Evolutionary conservation across 163 green algal genomes (phyloP).

Genomic region (Scenedesmus sp.): DNA sequence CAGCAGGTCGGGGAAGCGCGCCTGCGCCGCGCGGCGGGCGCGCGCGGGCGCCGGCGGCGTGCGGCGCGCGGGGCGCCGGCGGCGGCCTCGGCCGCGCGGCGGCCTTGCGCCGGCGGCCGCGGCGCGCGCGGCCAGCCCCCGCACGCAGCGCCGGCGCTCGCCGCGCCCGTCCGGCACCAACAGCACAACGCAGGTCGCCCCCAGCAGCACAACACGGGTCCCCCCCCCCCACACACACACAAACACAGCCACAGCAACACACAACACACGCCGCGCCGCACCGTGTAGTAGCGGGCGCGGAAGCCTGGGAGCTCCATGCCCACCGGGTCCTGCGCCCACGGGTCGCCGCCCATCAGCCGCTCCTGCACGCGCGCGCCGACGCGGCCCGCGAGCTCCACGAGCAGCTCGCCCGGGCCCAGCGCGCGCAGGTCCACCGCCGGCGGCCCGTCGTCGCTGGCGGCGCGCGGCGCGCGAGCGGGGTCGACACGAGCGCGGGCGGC

Average conservation of each 20-base stretch:
- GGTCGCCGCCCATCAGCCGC: slow-evolving; percentile 40
- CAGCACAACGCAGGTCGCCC: too few species aligned
- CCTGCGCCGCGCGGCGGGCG: background rate
- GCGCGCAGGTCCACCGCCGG: background rate
- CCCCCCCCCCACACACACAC: background rate
- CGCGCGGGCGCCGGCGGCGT: too few species aligned
- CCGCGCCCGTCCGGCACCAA: too few species aligned
- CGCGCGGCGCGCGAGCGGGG: background rate
- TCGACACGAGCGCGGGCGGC: background rate
- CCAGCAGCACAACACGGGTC: background rate
- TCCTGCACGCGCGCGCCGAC: slow-evolving; percentile 38
- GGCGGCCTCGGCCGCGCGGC: too few species aligned
- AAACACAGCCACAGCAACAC: background rate
- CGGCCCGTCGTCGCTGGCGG: background rate
- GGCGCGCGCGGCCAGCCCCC: too few species aligned
- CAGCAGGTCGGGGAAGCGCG: slow-evolving; percentile 19
- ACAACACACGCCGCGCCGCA: background rate
- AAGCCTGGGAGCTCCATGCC: slow-evolving; percentile 46
- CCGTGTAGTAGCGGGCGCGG: slow-evolving; percentile 54
- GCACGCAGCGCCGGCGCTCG: too few species aligned
- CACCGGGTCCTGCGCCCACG: slow-evolving; percentile 51
- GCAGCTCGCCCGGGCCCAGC: slow-evolving; percentile 8
- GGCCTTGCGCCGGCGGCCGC: too few species aligned
- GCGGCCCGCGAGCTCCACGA: slow-evolving; percentile 39
- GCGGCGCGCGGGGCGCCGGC: too few species aligned